phyloP scores from a whole-genome alignment of 176 grass and related monocot species.

The Carex myosuroides region DNA sequence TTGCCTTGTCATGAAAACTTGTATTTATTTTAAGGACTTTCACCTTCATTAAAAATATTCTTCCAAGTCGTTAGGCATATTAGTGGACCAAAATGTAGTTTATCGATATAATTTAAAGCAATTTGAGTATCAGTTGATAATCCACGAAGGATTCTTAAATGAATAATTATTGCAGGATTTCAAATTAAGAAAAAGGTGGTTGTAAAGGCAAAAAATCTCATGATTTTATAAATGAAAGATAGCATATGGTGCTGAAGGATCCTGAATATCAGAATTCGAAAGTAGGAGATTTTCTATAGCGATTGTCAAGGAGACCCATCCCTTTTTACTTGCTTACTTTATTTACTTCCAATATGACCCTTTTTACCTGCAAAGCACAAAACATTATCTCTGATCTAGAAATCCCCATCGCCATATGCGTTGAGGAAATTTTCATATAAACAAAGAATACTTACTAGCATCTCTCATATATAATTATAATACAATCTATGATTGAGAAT shows the following conservation, averaged over 20 bases:
- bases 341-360: background rate
- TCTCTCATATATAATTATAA: background rate
- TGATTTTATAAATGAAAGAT: background rate
- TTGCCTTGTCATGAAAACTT: too few species aligned
- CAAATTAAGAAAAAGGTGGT: background rate
- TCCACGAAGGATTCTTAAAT: background rate
- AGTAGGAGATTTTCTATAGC: too few species aligned
- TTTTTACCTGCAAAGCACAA: background rate
- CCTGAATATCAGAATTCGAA: background rate
- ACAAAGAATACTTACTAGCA: background rate
- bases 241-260: background rate
- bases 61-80: background rate
- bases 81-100: background rate
- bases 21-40: too few species aligned
- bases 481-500: background rate
- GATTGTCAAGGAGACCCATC: background rate
- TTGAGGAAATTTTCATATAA: background rate
- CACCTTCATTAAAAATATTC: too few species aligned
- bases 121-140: background rate
- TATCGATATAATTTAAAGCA: background rate
- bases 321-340: background rate
- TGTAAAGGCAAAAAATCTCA: background rate
- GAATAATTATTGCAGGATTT: background rate
- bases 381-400: background rate
- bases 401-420: background rate